A percentile compares a stretch with the other conserved stretches of the same genome.
Evolutionary conservation across 1,284 basidiomycete species (phyloP).

Genomic region (Caloboletus firmus): DNA sequence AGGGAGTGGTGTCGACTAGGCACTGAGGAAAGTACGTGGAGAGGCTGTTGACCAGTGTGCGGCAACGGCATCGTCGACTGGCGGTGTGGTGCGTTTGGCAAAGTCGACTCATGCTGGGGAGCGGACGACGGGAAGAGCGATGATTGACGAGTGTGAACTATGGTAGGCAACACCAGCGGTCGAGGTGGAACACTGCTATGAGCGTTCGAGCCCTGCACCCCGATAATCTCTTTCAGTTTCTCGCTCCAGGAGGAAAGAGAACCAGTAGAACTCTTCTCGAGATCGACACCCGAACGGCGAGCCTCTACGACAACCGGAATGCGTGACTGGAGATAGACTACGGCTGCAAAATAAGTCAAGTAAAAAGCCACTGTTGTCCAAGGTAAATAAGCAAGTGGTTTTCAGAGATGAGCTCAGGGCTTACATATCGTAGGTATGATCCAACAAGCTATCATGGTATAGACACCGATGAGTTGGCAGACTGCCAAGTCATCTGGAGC

Average conservation of each 20-base stretch:
- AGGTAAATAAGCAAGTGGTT: background rate
- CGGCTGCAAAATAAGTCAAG: conserved; percentile 35
- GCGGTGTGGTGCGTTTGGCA: conserved; percentile 6
- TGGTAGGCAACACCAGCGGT: conserved; percentile 10
- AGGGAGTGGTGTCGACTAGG: conserved; percentile 27
- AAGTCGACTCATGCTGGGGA: background rate
- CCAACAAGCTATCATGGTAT: conserved; percentile 56
- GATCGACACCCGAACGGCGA: conserved; percentile 9
- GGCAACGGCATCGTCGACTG: conserved; percentile 14
- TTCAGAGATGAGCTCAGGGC: conserved; percentile 19
- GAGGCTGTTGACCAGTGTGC: background rate
- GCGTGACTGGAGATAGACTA: conserved; percentile 34
- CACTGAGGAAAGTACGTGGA: background rate
- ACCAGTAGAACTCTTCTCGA: conserved; percentile 18
- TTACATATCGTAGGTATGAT: conserved; percentile 52
- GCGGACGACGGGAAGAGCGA: conserved; percentile 1
- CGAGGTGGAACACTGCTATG: background rate
- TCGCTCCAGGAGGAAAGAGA: conserved; percentile 6
- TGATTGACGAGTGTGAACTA: conserved; percentile 6
- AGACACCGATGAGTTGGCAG: conserved; percentile 51
- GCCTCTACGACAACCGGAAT: conserved; percentile 27
- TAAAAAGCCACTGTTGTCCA: conserved; percentile 41
- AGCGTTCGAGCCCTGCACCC: background rate
- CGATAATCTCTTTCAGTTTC: conserved; percentile 5
- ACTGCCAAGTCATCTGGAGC: conserved; percentile 43